phyloP scores from a whole-genome alignment of 225 moss, liverwort and hornwort genomes.

The Polytrichum formosum region DNA sequence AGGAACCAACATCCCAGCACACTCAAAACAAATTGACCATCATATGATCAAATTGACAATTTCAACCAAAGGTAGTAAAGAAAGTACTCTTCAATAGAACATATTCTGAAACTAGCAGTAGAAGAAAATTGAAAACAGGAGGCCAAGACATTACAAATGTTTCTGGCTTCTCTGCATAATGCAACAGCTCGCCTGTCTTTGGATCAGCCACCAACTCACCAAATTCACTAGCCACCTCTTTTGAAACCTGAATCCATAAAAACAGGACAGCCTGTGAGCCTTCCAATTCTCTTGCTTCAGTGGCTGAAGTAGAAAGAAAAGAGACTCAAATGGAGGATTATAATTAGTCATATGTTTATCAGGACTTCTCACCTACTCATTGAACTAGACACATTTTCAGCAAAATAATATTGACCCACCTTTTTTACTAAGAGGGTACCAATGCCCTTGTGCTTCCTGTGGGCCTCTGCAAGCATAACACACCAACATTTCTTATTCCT shows the following conservation, averaged over 20 bases:
- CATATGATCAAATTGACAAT: background rate
- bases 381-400: too few species aligned
- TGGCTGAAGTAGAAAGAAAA: too few species aligned
- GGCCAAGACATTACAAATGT: conserved; percentile 69
- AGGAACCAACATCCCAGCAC: too few species aligned
- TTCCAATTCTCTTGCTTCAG: too few species aligned
- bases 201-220: conserved; percentile 96
- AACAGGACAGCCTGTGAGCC: too few species aligned
- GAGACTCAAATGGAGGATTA: too few species aligned
- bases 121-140: conserved; percentile 6
- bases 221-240: conserved; percentile 89
- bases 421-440: conserved; percentile 92
- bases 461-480: conserved; percentile 55
- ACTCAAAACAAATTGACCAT: too few species aligned
- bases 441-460: conserved; percentile 80
- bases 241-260: conserved; percentile 59
- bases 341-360: too few species aligned
- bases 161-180: conserved; percentile 97
- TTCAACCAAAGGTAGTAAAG: background rate
- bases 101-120: conserved; percentile 1
- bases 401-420: conserved; percentile 30
- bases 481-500: too few species aligned
- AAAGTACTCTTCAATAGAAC: background rate
- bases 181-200: conserved; percentile 79
- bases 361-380: too few species aligned